Evolutionary conservation across 2,329 filamentous ascomycete genomes (phyloP), one percentile per base, ranked within the genome.

Genomic region (Hypoxylon sp.): DNA sequence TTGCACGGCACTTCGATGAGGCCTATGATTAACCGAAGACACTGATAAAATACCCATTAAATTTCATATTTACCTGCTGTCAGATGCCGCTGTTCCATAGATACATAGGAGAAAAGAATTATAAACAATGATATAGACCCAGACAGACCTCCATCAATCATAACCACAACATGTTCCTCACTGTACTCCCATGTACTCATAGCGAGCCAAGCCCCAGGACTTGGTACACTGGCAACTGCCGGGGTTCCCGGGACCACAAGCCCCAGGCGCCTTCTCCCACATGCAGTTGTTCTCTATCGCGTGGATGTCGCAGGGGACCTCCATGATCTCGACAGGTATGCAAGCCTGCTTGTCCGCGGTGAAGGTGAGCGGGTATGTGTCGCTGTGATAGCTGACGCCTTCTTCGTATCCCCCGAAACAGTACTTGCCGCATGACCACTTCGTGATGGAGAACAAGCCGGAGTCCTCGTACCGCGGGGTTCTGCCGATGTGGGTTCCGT

Each of bases 391-490:
- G 13, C 35, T 52, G 13, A 52, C 15, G 2, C 49, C 49, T 2
- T 42, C 25, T 25, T 45, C 49, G n/a, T 25, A 42, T 5, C 49
- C 49, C 2, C 42, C 49, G 7, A 52, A 42, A 15, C 49, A 52
- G 36, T 52, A 52, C 36, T 46, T 46, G 16, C 49, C 49, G 8
- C 49, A 52, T 1, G 41, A 41, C 49, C 49, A 52, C 19, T 52
- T 52, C 8, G 49, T 46, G 6, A 52, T 41, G 12, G 49, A 41
- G 49, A 52, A 52, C 19, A 41, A 21, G 9, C 49, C 49, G 1
- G 49, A 36, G 5, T 52, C 49, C 4, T 45, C 30, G 21, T 36
- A 52, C 9, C 31, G 7, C 9, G 49, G 4, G 7, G 49, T 52
- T 3, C 49, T 7, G 2, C 49, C 49, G 20, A 52, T 26, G 26